Conservation (phyloP, 1,284 basidiomycete genomes). For the Malassezia japonica region DNA sequence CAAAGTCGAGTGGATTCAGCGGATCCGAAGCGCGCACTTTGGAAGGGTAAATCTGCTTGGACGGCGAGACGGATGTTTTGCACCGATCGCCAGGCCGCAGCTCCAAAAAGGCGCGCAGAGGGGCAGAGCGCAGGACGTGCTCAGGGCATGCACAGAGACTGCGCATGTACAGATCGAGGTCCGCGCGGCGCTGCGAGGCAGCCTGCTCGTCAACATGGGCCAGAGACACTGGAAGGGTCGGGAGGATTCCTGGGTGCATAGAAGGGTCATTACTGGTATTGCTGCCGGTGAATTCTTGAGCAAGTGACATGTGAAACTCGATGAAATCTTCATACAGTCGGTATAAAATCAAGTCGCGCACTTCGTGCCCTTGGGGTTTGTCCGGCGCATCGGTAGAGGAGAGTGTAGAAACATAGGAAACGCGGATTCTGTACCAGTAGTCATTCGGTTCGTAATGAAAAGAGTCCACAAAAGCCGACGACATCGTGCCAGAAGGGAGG, state of each 20-base stretch:
- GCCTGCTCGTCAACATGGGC: conserved; percentile 61
- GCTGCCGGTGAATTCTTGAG: conserved; percentile 54
- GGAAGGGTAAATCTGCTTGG: no score
- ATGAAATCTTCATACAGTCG: conserved; percentile 97
- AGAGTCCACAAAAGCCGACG: conserved; percentile 76
- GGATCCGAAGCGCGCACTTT: neutral
- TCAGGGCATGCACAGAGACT: conserved; percentile 64
- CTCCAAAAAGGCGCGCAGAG: conserved; percentile 75
- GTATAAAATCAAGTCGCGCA: conserved; percentile 75
- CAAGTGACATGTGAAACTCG: conserved; percentile 81
- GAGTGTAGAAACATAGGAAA: conserved; percentile 55
- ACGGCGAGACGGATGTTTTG: neutral
- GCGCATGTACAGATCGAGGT: conserved; percentile 79
- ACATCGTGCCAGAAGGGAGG: conserved; percentile 59
- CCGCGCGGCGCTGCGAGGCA: conserved; percentile 68
- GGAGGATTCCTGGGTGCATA: conserved; percentile 63
- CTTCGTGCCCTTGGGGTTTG: conserved; percentile 30
- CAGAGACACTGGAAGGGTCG: neutral
- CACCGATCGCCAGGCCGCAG: conserved; percentile 70
- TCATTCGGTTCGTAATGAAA: conserved; percentile 93
- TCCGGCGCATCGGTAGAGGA: conserved; percentile 20
- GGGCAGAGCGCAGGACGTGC: conserved; percentile 69
- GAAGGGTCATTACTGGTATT: conserved; percentile 94
- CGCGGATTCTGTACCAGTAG: conserved; percentile 94
- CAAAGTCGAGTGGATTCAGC: neutral